Conservation (phyloP, 768 basidiomycete species). For the Mycena latifolia region DNA sequence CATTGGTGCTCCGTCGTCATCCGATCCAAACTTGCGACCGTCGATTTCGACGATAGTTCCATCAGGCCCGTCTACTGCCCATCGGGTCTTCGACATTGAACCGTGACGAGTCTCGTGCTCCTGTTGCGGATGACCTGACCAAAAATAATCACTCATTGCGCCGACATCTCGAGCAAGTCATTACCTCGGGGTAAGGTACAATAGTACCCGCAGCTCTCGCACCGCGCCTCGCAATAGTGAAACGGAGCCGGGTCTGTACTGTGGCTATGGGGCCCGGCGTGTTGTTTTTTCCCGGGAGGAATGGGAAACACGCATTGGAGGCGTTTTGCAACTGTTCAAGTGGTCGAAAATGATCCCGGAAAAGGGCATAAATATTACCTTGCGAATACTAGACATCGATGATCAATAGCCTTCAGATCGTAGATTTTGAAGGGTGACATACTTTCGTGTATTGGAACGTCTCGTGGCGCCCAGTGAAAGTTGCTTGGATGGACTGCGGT, state of each 20-base stretch:
- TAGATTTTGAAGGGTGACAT: not conserved
- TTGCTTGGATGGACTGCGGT: constrained; percentile 71
- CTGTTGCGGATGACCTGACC: constrained; percentile 70
- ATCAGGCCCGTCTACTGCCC: constrained; percentile 68
- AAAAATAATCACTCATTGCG: too few relatives aligned
- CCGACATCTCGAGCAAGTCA: too few relatives aligned
- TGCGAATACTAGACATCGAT: constrained; percentile 76
- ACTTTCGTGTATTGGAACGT: constrained; percentile 78
- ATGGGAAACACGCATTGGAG: constrained; percentile 63
- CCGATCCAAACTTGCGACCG: constrained; percentile 65
- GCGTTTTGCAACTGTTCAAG: constrained; percentile 58
- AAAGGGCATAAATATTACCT: constrained; percentile 50
- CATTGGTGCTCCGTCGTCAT: constrained; percentile 73
- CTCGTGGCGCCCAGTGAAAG: constrained; percentile 70
- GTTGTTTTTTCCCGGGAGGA: constrained; percentile 53
- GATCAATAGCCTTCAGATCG: too few relatives aligned
- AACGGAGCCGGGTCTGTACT: constrained; percentile 56
- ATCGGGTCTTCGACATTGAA: constrained; percentile 69
- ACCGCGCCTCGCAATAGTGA: constrained; percentile 69
- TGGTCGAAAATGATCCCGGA: not conserved
- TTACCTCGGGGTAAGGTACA: constrained; percentile 70
- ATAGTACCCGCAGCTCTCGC: constrained; percentile 68
- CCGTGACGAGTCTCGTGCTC: constrained; percentile 76
- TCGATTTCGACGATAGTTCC: constrained; percentile 63
- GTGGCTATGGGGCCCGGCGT: constrained; percentile 64